phyloP scores from a whole-genome alignment of 495 filamentous ascomycete species.

The Trichoderma reesei region DNA sequence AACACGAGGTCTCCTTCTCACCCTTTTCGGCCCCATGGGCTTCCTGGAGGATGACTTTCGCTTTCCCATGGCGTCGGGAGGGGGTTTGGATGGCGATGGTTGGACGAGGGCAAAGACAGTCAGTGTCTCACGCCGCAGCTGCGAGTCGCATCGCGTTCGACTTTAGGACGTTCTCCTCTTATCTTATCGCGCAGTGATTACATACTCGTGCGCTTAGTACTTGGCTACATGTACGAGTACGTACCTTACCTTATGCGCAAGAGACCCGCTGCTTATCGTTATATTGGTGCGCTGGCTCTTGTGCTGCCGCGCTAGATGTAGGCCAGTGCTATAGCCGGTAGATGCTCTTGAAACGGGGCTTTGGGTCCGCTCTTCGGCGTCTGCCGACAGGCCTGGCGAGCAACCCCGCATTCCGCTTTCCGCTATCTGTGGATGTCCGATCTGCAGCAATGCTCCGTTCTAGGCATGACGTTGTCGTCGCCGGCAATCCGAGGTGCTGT shows the following conservation, averaged over 20 bases:
- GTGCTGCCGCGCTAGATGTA: neutral
- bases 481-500: neutral
- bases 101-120: neutral
- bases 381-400: neutral
- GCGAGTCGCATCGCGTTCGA: slow-evolving; percentile 1
- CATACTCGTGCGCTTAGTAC: neutral
- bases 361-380: slow-evolving; percentile 2
- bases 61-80: slow-evolving; percentile 53
- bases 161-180: neutral
- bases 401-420: slow-evolving; percentile 5
- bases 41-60: slow-evolving; percentile 87
- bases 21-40: slow-evolving; percentile 77
- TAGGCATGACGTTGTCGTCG: neutral
- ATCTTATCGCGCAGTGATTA: slow-evolving; percentile 2
- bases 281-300: neutral
- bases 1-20: slow-evolving; percentile 22
- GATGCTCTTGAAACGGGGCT: neutral
- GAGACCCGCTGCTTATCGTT: neutral
- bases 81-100: neutral
- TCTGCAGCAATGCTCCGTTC: neutral
- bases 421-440: neutral
- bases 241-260: neutral
- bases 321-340: neutral
- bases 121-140: neutral
- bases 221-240: neutral